Conservation (phyloP, 768 basidiomycete genomes). For the Lactarius sanguifluus region DNA sequence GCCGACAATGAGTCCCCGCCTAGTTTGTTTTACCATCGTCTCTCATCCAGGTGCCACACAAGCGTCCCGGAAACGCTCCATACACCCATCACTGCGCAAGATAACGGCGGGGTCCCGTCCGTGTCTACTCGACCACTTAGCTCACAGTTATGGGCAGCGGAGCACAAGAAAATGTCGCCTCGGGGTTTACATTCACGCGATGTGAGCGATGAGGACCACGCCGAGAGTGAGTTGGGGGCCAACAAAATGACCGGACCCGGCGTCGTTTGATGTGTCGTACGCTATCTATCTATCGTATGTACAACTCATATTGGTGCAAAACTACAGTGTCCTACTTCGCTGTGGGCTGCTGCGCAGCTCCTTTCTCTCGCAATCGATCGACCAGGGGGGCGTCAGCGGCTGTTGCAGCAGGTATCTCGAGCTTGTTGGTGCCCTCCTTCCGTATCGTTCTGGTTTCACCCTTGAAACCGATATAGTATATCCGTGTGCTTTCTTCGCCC, state of each 20-base stretch:
- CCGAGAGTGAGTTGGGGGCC: no score
- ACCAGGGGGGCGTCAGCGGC: constrained; percentile 70
- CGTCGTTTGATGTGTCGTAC: constrained; percentile 5
- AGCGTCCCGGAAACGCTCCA: not conserved
- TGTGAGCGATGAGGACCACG: not conserved
- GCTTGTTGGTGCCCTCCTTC: constrained; percentile 59
- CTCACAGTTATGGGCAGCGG: not conserved
- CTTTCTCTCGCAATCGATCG: constrained; percentile 58
- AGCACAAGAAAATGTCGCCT: not conserved
- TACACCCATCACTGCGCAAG: not conserved
- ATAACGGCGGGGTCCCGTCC: not conserved
- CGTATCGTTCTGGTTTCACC: constrained; percentile 59
- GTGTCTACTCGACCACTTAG: not conserved
- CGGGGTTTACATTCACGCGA: not conserved
- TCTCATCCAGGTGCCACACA: not conserved
- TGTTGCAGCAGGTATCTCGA: constrained; percentile 78
- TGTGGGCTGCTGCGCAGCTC: constrained; percentile 61
- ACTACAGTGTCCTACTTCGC: constrained; percentile 41
- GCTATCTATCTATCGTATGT: not conserved
- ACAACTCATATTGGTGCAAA: not conserved
- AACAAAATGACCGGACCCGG: no score
- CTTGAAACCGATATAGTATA: constrained; percentile 84
- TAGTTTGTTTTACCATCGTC: not conserved
- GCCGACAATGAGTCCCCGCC: constrained; percentile 6
- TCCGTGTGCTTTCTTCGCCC: constrained; percentile 60